Conservation (phyloP, 2,329 filamentous ascomycete species). For the Sporothrix brunneoviolacea region DNA sequence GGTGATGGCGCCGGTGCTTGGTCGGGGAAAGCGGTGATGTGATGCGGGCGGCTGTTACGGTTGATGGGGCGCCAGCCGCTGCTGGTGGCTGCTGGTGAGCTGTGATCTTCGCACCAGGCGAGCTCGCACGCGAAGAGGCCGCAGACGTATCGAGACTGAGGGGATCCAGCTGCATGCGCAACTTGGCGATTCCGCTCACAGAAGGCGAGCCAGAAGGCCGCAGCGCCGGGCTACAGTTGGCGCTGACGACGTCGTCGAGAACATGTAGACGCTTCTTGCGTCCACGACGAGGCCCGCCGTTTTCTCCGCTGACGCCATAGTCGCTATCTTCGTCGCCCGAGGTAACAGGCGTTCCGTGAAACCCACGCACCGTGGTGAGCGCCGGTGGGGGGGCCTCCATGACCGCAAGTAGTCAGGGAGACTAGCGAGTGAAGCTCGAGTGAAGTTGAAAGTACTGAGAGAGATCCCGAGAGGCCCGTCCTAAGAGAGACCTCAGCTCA, state of each 20-base stretch:
- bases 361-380: constrained; percentile 50
- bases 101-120: constrained; percentile 38
- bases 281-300: constrained; percentile 27
- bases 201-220: constrained; percentile 45
- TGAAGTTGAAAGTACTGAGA: not conserved
- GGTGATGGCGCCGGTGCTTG: not conserved
- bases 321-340: constrained; percentile 56
- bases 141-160: constrained; percentile 54
- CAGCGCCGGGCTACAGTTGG: constrained; percentile 56
- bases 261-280: constrained; percentile 33
- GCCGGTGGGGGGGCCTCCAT: constrained; percentile 42
- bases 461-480: not conserved
- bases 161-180: constrained; percentile 75
- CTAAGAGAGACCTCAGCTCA: not conserved
- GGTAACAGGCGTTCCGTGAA: constrained; percentile 45
- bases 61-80: not conserved
- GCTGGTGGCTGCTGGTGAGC: constrained; percentile 15
- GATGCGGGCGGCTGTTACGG: not conserved
- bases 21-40: constrained; percentile 6
- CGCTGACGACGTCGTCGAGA: constrained; percentile 53
- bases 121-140: constrained; percentile 41
- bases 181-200: constrained; percentile 69
- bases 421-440: not conserved
- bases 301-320: constrained; percentile 30
- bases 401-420: constrained; percentile 27